Evolutionary conservation across 2,329 filamentous ascomycete genomes (phyloP).

Genomic region (Bertia moriformis): DNA sequence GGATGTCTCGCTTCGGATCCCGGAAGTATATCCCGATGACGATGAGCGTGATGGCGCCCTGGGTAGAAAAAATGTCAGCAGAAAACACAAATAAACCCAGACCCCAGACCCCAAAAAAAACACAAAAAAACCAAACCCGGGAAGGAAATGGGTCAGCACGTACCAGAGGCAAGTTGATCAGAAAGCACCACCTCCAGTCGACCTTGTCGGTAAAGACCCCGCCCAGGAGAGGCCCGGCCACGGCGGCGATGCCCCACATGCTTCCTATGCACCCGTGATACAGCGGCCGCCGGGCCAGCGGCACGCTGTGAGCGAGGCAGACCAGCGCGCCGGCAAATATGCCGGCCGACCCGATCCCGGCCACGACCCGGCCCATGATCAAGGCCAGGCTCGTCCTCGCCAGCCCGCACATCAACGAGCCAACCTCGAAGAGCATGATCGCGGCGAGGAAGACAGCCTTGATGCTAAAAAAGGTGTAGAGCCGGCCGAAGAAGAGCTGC

Average conservation of each 20-base stretch:
- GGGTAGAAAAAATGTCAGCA: not conserved
- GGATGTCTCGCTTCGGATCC: no score
- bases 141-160: no score
- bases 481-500: conserved; percentile 14
- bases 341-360: conserved; percentile 28
- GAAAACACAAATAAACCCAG: no score
- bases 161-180: not conserved
- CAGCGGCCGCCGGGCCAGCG: not conserved
- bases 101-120: no score
- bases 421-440: conserved; percentile 24
- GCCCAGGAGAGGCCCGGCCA: not conserved
- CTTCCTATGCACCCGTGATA: not conserved
- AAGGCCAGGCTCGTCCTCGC: conserved; percentile 27
- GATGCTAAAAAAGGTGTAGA: conserved; percentile 20
- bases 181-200: not conserved
- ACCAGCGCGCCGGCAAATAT: conserved; percentile 19
- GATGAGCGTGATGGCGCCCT: not conserved
- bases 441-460: conserved; percentile 24
- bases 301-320: not conserved
- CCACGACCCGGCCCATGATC: conserved; percentile 32
- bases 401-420: conserved; percentile 30
- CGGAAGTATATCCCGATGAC: no score
- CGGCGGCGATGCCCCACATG: not conserved
- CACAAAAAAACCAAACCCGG: no score
- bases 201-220: not conserved